phyloP scores from a whole-genome alignment of 73 alveolate genomes.

The Paramecium bursaria region DNA sequence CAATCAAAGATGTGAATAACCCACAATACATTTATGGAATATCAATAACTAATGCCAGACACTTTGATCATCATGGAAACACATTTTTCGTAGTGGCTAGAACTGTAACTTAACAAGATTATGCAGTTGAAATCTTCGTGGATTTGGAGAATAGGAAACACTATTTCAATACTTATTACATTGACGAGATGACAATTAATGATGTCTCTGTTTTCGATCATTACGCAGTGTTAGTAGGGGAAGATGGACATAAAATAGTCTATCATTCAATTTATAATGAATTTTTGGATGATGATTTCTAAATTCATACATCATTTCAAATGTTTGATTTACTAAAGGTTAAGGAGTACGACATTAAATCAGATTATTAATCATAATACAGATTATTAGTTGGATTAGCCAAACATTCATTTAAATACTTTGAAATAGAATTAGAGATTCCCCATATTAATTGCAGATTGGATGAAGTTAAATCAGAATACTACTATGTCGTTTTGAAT shows the following conservation, averaged over 20 bases:
- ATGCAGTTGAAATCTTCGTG: constrained; percentile 47
- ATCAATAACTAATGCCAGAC: background rate
- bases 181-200: constrained; percentile 36
- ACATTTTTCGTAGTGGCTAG: constrained; percentile 29
- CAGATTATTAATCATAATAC: background rate
- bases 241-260: constrained; percentile 43
- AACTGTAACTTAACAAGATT: background rate
- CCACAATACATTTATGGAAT: background rate
- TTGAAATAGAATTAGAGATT: background rate
- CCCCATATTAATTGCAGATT: constrained; percentile 1
- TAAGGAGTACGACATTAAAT: constrained; percentile 8
- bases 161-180: background rate
- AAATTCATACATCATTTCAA: constrained; percentile 3
- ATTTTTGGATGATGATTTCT: constrained; percentile 1
- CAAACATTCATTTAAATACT: constrained; percentile 22
- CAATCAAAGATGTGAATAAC: background rate
- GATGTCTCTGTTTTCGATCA: constrained; percentile 51
- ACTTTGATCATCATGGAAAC: constrained; percentile 15
- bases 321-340: background rate
- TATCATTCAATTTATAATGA: constrained; percentile 45
- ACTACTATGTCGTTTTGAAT: no score
- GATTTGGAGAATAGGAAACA: background rate
- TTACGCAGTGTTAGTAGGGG: constrained; percentile 55
- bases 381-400: constrained; percentile 29
- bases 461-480: no score